A percentile compares a stretch with the other conserved stretches of the same genome.
Conservation (phyloP, 768 basidiomycete species). For the Glaciozyma antarctica region DNA sequence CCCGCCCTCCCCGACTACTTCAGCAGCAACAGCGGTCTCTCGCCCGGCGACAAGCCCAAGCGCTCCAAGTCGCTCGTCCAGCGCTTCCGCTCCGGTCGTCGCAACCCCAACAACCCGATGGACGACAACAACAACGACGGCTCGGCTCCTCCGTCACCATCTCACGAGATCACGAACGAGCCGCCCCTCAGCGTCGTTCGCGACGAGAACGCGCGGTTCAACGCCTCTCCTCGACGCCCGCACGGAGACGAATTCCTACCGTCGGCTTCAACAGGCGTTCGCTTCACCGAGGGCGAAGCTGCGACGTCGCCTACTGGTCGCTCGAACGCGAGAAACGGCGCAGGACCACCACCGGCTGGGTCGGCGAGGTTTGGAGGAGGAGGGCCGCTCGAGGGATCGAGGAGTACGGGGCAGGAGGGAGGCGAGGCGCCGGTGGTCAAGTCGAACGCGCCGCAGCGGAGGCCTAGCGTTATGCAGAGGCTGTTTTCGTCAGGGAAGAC, state of each 20-base stretch:
- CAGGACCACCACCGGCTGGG: not conserved
- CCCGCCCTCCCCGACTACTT: constrained; percentile 24
- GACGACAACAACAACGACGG: not conserved
- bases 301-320: not conserved
- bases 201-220: too few species aligned
- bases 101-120: constrained; percentile 21
- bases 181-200: not conserved
- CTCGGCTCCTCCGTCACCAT: not conserved
- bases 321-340: too few species aligned
- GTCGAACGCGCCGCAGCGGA: not conserved
- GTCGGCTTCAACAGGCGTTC: not conserved
- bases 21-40: not conserved
- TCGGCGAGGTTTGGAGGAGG: not conserved
- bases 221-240: too few species aligned
- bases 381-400: not conserved
- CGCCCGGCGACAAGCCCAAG: constrained; percentile 23
- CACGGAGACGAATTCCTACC: too few species aligned
- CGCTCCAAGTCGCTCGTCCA: constrained; percentile 29
- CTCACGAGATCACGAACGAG: not conserved
- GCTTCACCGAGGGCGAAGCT: not conserved
- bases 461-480: constrained; percentile 5
- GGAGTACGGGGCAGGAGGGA: constrained; percentile 3
- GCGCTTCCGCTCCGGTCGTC: constrained; percentile 25
- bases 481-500: not conserved
- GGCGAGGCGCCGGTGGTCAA: too few species aligned